phyloP scores from a whole-genome alignment of 805 yeast species.

The Candida maltosa region DNA sequence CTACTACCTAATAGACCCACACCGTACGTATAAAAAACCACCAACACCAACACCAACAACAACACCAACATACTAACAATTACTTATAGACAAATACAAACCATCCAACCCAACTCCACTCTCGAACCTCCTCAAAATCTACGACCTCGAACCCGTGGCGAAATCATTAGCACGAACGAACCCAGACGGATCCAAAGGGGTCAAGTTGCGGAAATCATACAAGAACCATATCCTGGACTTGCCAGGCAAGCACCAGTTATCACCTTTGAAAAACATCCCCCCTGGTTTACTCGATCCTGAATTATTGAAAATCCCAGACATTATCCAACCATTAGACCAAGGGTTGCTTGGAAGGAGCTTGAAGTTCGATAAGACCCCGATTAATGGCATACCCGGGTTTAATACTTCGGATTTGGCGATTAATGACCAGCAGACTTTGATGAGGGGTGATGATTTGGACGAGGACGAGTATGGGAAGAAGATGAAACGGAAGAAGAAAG shows the following conservation, averaged over 20 bases:
- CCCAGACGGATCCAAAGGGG: constrained; percentile 87
- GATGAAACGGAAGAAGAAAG: constrained; percentile 36
- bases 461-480: constrained; percentile 38
- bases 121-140: constrained; percentile 66
- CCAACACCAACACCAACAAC: background rate
- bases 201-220: constrained; percentile 89
- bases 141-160: constrained; percentile 66
- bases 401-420: constrained; percentile 66
- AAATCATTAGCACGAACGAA: constrained; percentile 81
- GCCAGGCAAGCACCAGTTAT: constrained; percentile 71
- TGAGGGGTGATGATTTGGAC: constrained; percentile 38
- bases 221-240: constrained; percentile 87
- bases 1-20: constrained; percentile 4
- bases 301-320: constrained; percentile 37
- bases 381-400: constrained; percentile 75
- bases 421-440: constrained; percentile 42
- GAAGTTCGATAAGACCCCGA: constrained; percentile 61
- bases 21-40: constrained; percentile 1
- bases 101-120: constrained; percentile 66
- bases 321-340: constrained; percentile 48
- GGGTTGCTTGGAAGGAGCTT: constrained; percentile 48
- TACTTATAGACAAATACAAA: constrained; percentile 5
- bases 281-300: constrained; percentile 35
- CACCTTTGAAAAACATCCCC: constrained; percentile 29
- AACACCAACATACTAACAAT: background rate